Evolutionary conservation across 208 protist species (phyloP).

Genomic region (Blastocrithidia nonstop): DNA sequence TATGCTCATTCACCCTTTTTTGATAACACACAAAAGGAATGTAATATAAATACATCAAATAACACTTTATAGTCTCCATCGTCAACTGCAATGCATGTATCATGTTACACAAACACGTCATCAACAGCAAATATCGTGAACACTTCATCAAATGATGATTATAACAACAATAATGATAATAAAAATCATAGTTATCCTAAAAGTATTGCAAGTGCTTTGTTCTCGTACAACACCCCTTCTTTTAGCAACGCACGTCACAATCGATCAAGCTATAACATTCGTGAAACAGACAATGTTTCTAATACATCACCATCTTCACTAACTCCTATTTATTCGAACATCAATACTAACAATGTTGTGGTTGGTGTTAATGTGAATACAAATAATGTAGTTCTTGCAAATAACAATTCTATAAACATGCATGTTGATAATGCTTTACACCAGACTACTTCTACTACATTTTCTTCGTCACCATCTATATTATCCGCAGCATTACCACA

Average conservation of each 20-base stretch:
- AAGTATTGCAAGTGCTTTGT: slow-evolving; percentile 11
- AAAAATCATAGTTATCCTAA: slow-evolving; percentile 5
- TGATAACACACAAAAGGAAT: background rate
- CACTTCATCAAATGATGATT: background rate
- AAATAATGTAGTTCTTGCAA: background rate
- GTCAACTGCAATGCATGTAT: background rate
- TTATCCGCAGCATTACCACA: background rate
- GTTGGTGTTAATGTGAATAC: background rate
- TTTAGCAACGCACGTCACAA: background rate
- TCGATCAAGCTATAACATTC: background rate
- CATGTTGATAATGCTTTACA: background rate
- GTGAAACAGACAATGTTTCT: background rate
- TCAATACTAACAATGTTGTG: background rate
- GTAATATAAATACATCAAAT: background rate
- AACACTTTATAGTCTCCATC: background rate
- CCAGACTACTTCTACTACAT: background rate
- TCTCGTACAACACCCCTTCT: slow-evolving; percentile 8
- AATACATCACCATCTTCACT: background rate
- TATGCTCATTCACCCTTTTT: too few species aligned
- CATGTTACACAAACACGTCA: background rate
- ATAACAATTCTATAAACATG: too few species aligned
- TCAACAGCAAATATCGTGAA: slow-evolving; percentile 1
- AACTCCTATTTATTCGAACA: background rate
- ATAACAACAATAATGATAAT: slow-evolving; percentile 4
- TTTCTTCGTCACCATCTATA: background rate